Base-by-base conservation (phyloP, 352 stramenopile species). In the Plasmopara muralis region DNA sequence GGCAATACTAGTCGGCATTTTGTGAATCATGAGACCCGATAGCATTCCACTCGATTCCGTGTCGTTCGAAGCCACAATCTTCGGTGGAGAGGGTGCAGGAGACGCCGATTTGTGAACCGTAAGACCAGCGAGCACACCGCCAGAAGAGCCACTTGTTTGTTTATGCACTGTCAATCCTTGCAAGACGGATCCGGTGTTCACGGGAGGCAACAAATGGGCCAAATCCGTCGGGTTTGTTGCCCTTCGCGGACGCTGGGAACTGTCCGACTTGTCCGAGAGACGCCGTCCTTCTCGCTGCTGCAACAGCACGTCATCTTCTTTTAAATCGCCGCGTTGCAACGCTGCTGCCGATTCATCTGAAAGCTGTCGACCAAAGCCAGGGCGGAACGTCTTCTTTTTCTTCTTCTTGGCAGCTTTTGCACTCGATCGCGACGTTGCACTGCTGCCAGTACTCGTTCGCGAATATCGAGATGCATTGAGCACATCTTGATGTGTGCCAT, bases 351-450 rank as follows among this genome's bases (percentile, higher is more conserved):
- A 87, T 45, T 93, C 83, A 55, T 93, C 83, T 30, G 83, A 93
- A n/a, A 89, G 60, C 41, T 91, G 76, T 3, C 83, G 80, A 5
- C 80, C 83, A 52, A 93, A 93, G 0, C 83, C 83, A 10, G 83
- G 83, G 6, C 83, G 83, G 44, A 93, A 93, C 10, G 70, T 84
- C 62, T 90, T 90, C 31, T 83, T 89, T 61, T 91, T 93, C 54
- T 89, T 89, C 66, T 87, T 87, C 34, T 87, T 85, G 15, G 42
- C 55, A 15, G 63, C 59, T 42, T 86, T 86, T 9, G 62, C 60
- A 50, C 69, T 75, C 4, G 66, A 65, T 0, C 65, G 55, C 18
- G 66, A 66, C 3, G 53, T 65, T 3, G 50, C 60, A 4, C 62
- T 60, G 54, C 70, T 74, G 0, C 56, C 64, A 5, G 18, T 55